phyloP scores from a whole-genome alignment of 2,329 filamentous ascomycete species.

The Laburnicola sp. region DNA sequence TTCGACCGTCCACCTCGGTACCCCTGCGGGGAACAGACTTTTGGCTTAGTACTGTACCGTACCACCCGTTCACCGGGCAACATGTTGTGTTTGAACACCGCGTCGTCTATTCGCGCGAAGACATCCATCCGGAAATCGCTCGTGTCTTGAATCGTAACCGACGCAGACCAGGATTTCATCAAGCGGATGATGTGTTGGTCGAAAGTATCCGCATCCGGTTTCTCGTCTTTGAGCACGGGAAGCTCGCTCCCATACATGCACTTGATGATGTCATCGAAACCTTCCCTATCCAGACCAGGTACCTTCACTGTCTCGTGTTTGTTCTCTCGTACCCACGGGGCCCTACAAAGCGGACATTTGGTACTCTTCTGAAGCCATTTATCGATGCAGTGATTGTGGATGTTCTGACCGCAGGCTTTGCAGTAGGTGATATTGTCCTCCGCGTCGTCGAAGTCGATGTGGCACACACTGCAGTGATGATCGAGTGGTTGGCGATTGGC shows the following conservation, averaged over 20 bases:
- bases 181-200: neutral
- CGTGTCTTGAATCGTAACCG: neutral
- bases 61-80: neutral
- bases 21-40: too few species aligned
- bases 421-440: constrained; percentile 1
- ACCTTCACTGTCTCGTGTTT: neutral
- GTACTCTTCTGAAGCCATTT: neutral
- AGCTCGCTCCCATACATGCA: neutral
- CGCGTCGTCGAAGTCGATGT: neutral
- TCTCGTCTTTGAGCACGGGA: neutral
- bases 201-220: neutral
- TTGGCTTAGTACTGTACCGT: too few species aligned
- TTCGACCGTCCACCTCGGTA: too few species aligned
- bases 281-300: neutral
- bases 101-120: neutral
- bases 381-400: neutral
- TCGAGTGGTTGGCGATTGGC: neutral
- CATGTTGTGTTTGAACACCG: neutral
- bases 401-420: neutral
- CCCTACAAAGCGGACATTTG: neutral
- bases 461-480: neutral
- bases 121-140: neutral
- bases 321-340: neutral
- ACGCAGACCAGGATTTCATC: neutral
- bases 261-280: neutral